Percentiles rank a stretch among this genome's conserved stretches.
Evolutionary conservation across 148 eudicot genomes (phyloP).

Genomic region (Rhododendron vialii): DNA sequence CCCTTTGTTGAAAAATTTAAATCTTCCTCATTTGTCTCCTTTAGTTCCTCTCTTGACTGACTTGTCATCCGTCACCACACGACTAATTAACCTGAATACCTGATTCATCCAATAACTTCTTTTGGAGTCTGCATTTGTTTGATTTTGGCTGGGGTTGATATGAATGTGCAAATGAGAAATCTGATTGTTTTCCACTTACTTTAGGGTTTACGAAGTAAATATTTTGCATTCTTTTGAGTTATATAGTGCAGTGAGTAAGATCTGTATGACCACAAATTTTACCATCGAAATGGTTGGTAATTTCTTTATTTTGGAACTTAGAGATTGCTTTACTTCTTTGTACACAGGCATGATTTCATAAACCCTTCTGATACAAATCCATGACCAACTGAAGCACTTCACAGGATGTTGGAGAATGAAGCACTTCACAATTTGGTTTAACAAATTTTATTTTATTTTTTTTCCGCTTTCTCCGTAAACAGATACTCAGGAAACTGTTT

Average conservation of each 20-base stretch:
- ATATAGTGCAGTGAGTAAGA: not conserved
- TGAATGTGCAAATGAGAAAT: not conserved
- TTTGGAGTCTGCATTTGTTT: not conserved
- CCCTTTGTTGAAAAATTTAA: not conserved
- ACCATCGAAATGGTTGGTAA: not conserved
- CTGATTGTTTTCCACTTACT: not conserved
- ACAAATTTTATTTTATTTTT: not conserved
- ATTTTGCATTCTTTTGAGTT: not conserved
- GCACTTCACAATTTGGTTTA: not conserved
- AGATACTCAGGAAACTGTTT: not conserved
- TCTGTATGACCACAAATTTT: not conserved
- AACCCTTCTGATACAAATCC: not conserved
- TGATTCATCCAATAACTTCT: not conserved
- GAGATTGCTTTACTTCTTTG: not conserved
- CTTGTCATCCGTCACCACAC: not conserved
- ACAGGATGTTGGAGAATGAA: not conserved
- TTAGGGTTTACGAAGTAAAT: not conserved
- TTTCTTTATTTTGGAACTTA: not conserved
- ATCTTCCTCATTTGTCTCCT: not conserved
- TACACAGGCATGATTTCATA: slow-evolving; percentile 6
- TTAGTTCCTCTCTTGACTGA: not conserved
- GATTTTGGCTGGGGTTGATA: not conserved
- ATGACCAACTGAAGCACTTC: slow-evolving; percentile 1
- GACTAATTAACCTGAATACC: not conserved
- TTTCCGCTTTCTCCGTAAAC: not conserved